Evolutionary conservation across 805 yeast species (phyloP), one percentile per base, ranked within the genome.

Genomic region (Osmozyma mogii): DNA sequence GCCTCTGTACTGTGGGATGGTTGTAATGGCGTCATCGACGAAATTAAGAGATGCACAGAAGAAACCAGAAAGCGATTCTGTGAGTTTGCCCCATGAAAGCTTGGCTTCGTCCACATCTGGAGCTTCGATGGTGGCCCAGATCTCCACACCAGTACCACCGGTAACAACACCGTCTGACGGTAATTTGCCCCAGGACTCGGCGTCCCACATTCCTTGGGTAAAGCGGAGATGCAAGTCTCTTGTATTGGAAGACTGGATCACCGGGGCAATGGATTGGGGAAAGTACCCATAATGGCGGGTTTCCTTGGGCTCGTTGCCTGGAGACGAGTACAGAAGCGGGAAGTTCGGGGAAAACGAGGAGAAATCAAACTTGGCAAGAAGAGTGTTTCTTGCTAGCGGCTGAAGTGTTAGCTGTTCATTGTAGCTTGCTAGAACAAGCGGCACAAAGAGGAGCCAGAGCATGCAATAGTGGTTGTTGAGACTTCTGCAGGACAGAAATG

Each of bases 71-170:
- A 92, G 60, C 1, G 81, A 70, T 44, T 84, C 80, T 5, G 82
- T 77, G 25, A 92, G 61, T 31, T 65, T 61, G 36, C 58, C 65
- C 98, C 98, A 92, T 25, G 71, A 62, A 5, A 52, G 42, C 39
- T 70, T 66, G 2, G 89, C 92, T 4, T 61, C 70, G 1, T 58
- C 63, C 26, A 70, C 58, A 15, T 62, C 43, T 1, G 50, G 56
- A 0, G 89, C 88, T 45, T 79, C 89, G 16, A 92, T 69, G 22
- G 75, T 65, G 0, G 96, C 88, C 87, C 94, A 87, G 7, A 92
- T 47, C 54, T 92, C 98, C 10, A 89, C 95, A 27, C 98, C 98
- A 3, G 89, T 81, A 3, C 97, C 97, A 17, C 98, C 98, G 30
- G 87, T 68, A 32, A 58, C 58, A 9, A 54, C 47, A 1, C 98